These are phyloP conservation scores for Botrytis galanthina DNA, from an alignment of 2,329 filamentous ascomycete species.

Conservation along the genomic window DNA sequence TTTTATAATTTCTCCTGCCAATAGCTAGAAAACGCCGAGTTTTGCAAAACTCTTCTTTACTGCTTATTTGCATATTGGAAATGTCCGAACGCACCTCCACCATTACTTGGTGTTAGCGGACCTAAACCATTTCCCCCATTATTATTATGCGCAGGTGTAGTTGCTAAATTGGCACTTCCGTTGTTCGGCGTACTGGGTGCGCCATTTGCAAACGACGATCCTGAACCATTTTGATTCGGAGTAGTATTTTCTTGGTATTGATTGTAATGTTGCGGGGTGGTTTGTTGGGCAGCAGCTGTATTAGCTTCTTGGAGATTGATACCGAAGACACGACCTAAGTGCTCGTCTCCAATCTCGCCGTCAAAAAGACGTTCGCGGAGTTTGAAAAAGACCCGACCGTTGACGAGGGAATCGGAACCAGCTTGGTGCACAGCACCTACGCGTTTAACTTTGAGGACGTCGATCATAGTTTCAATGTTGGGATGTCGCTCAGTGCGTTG, in stretches of 20 bases:
- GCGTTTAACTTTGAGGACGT: constrained; percentile 86
- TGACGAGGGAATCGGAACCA: constrained; percentile 89
- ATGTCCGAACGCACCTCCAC: constrained; percentile 71
- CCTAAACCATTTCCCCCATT: constrained; percentile 52
- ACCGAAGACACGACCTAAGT: constrained; percentile 90
- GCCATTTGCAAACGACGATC: constrained; percentile 48
- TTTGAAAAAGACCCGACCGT: constrained; percentile 92
- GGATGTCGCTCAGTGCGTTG: constrained; percentile 86
- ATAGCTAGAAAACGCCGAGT: neutral
- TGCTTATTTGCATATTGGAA: constrained; percentile 48
- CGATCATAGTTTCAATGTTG: constrained; percentile 88
- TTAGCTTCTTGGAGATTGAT: constrained; percentile 67
- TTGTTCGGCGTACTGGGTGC: constrained; percentile 69
- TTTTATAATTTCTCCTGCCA: neutral
- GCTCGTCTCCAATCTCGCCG: constrained; percentile 75
- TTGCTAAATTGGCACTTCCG: constrained; percentile 51
- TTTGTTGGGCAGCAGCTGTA: constrained; percentile 41
- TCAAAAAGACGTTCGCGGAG: constrained; percentile 87
- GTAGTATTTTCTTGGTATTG: constrained; percentile 48
- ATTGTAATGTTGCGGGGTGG: constrained; percentile 43
- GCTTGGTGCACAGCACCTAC: constrained; percentile 87
- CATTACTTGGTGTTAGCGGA: constrained; percentile 74
- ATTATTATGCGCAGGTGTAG: constrained; percentile 53
- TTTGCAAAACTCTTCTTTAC: neutral
- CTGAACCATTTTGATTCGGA: constrained; percentile 50